These are phyloP conservation scores for Candida peoriensis DNA, from an alignment of 805 yeast genomes.

Conservation along the genomic window DNA sequence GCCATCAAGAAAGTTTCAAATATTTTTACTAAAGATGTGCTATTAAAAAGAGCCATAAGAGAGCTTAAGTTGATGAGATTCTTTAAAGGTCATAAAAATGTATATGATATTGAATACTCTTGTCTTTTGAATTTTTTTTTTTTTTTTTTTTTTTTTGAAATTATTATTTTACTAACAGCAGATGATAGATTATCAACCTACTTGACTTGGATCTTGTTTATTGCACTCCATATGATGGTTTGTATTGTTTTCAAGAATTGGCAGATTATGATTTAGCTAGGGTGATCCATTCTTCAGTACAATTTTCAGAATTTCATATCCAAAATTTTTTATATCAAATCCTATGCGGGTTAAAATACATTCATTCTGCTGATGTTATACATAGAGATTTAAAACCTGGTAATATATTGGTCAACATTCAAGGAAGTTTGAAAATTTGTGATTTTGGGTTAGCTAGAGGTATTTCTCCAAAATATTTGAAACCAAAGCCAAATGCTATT, in stretches of 20 bases:
- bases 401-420: slow-evolving; percentile 69
- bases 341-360: slow-evolving; percentile 79
- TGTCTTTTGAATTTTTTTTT: no score
- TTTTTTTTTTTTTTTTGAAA: no score
- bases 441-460: slow-evolving; percentile 94
- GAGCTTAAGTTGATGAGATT: slow-evolving; percentile 78
- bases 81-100: slow-evolving; percentile 78
- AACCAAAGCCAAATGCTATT: slow-evolving; percentile 39
- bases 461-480: slow-evolving; percentile 34
- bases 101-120: no score
- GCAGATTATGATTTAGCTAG: slow-evolving; percentile 76
- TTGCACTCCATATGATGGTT: slow-evolving; percentile 69
- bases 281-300: slow-evolving; percentile 73
- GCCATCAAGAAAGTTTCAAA: slow-evolving; percentile 81
- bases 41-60: slow-evolving; percentile 74
- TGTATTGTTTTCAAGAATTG: slow-evolving; percentile 84
- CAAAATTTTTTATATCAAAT: slow-evolving; percentile 75
- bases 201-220: slow-evolving; percentile 70
- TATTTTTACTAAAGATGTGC: slow-evolving; percentile 61
- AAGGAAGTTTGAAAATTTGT: slow-evolving; percentile 78
- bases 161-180: no score
- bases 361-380: slow-evolving; percentile 88
- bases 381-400: slow-evolving; percentile 94
- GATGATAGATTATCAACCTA: slow-evolving; percentile 69
- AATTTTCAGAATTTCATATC: slow-evolving; percentile 80